A percentile compares a stretch with the other conserved stretches of the same genome.
phyloP scores from a whole-genome alignment of 805 yeast species.

The Saturnispora galanensis region DNA sequence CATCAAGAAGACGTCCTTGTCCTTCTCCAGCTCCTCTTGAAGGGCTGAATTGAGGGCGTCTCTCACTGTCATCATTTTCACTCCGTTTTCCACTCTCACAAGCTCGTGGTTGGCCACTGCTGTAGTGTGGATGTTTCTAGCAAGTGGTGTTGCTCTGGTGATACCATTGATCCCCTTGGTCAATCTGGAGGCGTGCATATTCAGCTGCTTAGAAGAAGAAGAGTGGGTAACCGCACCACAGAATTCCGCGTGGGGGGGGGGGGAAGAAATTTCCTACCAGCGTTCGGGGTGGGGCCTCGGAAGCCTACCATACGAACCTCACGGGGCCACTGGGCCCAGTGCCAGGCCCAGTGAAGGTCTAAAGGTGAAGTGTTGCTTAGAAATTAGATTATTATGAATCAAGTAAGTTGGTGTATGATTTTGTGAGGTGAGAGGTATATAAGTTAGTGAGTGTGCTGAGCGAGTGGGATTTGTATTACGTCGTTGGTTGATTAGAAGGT shows the following conservation, averaged over 20 bases:
- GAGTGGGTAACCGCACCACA: constrained; percentile 4
- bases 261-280: neutral
- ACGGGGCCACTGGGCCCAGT: too few relatives aligned
- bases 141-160: neutral
- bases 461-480: too few relatives aligned
- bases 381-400: too few relatives aligned
- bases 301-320: too few relatives aligned
- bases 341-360: too few relatives aligned
- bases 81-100: constrained; percentile 13
- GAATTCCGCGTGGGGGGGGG: constrained; percentile 5
- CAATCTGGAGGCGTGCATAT: neutral
- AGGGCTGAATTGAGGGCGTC: constrained; percentile 93
- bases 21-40: constrained; percentile 96
- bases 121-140: constrained; percentile 6
- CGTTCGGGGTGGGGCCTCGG: neutral
- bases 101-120: constrained; percentile 7
- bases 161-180: neutral
- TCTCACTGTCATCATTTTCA: constrained; percentile 71
- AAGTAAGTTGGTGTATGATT: too few relatives aligned
- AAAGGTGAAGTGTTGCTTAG: too few relatives aligned
- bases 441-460: too few relatives aligned
- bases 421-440: too few relatives aligned
- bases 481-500: too few relatives aligned
- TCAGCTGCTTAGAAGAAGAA: neutral
- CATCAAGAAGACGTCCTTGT: constrained; percentile 86